Evolutionary conservation across 1,139 yeast species (phyloP).

Genomic region (Schizosaccharomyces versatilis): DNA sequence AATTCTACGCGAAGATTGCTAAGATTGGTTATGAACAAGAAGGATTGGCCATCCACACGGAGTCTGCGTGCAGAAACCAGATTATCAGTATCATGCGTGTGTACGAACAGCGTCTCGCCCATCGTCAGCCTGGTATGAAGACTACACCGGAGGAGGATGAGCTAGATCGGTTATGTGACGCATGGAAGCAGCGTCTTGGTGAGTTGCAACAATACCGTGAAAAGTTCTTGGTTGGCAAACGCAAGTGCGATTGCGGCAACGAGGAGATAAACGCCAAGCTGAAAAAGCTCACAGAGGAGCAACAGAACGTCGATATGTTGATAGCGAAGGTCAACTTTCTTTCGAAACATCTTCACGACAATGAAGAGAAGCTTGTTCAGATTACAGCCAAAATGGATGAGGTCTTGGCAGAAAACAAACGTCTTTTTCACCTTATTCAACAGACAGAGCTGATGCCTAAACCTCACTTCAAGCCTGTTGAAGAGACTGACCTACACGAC

Average conservation of each 20-base stretch:
- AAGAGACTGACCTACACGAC: no score
- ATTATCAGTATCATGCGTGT: slow-evolving; percentile 1
- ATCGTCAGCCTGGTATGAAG: slow-evolving; percentile 2
- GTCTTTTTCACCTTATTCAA: not conserved
- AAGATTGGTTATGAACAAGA: slow-evolving; percentile 1
- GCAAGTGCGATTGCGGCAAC: not conserved
- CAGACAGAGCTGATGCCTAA: not conserved
- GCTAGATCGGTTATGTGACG: not conserved
- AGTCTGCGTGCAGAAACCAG: slow-evolving; percentile 1
- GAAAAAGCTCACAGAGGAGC: slow-evolving; percentile 1
- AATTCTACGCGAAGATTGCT: not conserved
- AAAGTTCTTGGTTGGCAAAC: slow-evolving; percentile 1
- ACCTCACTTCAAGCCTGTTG: no score
- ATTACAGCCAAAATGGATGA: not conserved
- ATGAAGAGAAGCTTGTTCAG: not conserved
- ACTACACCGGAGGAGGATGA: slow-evolving; percentile 1
- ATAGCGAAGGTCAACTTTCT: slow-evolving; percentile 1
- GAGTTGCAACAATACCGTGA: slow-evolving; percentile 2
- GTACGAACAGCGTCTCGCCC: slow-evolving; percentile 2
- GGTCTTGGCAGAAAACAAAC: not conserved
- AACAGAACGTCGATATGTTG: slow-evolving; percentile 1
- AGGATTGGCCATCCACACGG: slow-evolving; percentile 1
- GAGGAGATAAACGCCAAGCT: not conserved
- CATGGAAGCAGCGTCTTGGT: not conserved
- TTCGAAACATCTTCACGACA: not conserved